Percentiles rank a stretch among this genome's conserved stretches.
Conservation (phyloP, 2,329 filamentous ascomycete genomes). For the Colletotrichum sublineola region DNA sequence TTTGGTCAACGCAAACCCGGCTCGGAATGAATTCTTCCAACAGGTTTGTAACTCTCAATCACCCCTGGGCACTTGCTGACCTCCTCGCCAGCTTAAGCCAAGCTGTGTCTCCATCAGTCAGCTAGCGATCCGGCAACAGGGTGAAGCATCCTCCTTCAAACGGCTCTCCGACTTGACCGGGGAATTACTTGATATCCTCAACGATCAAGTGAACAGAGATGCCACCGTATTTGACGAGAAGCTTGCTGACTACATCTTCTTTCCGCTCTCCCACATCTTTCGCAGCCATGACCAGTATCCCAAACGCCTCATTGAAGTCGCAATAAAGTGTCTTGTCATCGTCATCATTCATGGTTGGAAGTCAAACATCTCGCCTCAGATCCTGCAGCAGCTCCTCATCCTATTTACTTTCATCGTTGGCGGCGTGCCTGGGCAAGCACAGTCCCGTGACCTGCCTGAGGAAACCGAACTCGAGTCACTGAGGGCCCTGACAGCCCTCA, state of each 20-base stretch:
- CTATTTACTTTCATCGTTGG: constrained; percentile 86
- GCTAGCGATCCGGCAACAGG: constrained; percentile 63
- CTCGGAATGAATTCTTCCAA: constrained; percentile 54
- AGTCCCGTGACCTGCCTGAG: constrained; percentile 68
- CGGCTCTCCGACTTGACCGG: constrained; percentile 61
- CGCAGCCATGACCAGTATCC: constrained; percentile 80
- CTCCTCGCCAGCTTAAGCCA: constrained; percentile 69
- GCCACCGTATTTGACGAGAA: constrained; percentile 77
- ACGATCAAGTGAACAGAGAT: constrained; percentile 58
- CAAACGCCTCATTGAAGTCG: constrained; percentile 79
- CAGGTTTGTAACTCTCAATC: constrained; percentile 46
- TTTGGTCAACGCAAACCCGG: constrained; percentile 26
- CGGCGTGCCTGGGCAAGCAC: constrained; percentile 72
- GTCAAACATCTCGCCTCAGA: constrained; percentile 74
- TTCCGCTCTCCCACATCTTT: constrained; percentile 89
- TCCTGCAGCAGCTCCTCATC: constrained; percentile 88
- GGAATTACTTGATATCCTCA: constrained; percentile 62
- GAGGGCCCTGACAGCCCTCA: constrained; percentile 75
- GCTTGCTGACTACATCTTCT: constrained; percentile 94
- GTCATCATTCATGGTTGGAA: constrained; percentile 87
- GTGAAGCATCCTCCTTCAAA: constrained; percentile 56
- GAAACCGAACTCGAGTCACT: constrained; percentile 82
- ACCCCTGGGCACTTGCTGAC: constrained; percentile 1
- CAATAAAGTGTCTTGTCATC: constrained; percentile 79
- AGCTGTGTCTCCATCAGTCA: constrained; percentile 72